phyloP scores from a whole-genome alignment of 148 eudicot genomes.

The Rhododendron henanense region DNA sequence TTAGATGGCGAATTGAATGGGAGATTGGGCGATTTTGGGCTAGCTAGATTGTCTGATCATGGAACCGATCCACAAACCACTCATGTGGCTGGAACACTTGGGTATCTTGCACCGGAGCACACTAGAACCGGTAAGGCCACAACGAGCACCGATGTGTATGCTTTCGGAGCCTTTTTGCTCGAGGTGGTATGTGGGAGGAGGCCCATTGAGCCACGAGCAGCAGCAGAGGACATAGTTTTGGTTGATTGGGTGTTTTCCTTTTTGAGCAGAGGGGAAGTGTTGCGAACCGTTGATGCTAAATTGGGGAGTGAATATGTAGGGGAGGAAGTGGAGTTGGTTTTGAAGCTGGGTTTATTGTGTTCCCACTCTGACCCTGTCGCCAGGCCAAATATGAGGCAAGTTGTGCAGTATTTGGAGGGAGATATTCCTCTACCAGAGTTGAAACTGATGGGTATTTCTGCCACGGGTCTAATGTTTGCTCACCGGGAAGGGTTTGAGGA shows the following conservation, averaged over 20 bases:
- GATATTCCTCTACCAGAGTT: conserved; percentile 5
- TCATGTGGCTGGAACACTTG: conserved; percentile 32
- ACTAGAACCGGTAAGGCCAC: conserved; percentile 34
- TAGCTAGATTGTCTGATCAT: conserved; percentile 32
- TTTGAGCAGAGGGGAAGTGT: conserved; percentile 3
- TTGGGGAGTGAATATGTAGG: conserved; percentile 2
- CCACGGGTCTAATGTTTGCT: neutral
- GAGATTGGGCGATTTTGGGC: conserved; percentile 38
- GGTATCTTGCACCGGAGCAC: conserved; percentile 40
- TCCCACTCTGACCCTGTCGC: conserved; percentile 15
- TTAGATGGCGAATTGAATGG: conserved; percentile 34
- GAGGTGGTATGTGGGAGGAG: conserved; percentile 37
- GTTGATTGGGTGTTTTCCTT: conserved; percentile 19
- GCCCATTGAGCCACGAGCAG: conserved; percentile 26
- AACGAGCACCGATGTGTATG: conserved; percentile 32
- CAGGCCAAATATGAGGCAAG: conserved; percentile 40
- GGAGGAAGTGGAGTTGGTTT: conserved; percentile 20
- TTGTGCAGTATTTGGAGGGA: conserved; percentile 27
- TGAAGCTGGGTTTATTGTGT: conserved; percentile 43
- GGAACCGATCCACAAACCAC: conserved; percentile 1
- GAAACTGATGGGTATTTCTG: neutral
- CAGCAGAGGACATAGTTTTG: neutral
- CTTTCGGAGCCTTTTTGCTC: conserved; percentile 35
- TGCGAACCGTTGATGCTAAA: neutral
- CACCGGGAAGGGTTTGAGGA: conserved; percentile 5